Evolutionary conservation across 495 filamentous ascomycete genomes (phyloP).

Genomic region (Aspergillus ellipticus): DNA sequence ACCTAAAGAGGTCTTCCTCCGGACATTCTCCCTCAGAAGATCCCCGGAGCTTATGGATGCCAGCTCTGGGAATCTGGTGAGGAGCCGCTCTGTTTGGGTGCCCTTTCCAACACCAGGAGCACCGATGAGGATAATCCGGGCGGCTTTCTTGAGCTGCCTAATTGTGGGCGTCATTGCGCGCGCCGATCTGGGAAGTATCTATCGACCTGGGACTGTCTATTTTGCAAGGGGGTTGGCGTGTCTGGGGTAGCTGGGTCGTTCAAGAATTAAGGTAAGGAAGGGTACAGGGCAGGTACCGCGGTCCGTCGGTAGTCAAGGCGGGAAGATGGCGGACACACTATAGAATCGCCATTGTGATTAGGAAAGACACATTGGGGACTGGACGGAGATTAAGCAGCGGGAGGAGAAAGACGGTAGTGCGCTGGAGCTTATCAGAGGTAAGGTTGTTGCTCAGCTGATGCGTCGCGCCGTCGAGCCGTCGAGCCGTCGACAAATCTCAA

Average conservation of each 20-base stretch:
- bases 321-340: conserved; percentile 3
- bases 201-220: neutral
- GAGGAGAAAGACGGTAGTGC: neutral
- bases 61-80: conserved; percentile 81
- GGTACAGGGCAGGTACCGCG: neutral
- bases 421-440: neutral
- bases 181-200: neutral
- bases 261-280: neutral
- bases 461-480: neutral
- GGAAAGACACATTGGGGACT: neutral
- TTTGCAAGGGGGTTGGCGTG: neutral
- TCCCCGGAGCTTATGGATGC: conserved; percentile 93
- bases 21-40: conserved; percentile 86
- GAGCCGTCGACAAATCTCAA: conserved; percentile 3
- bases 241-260: neutral
- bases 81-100: conserved; percentile 85
- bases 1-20: conserved; percentile 82
- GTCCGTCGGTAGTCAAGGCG: neutral
- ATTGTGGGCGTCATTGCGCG: conserved; percentile 25
- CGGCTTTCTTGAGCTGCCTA: conserved; percentile 67
- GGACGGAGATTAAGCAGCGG: neutral
- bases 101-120: conserved; percentile 93
- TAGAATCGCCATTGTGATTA: conserved; percentile 3
- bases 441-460: conserved; percentile 9
- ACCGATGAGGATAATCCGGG: conserved; percentile 90